A percentile compares a stretch with the other conserved stretches of the same genome.
These are phyloP conservation scores for Lactarius quietus DNA, from an alignment of 768 basidiomycete genomes.

Conservation along the genomic window DNA sequence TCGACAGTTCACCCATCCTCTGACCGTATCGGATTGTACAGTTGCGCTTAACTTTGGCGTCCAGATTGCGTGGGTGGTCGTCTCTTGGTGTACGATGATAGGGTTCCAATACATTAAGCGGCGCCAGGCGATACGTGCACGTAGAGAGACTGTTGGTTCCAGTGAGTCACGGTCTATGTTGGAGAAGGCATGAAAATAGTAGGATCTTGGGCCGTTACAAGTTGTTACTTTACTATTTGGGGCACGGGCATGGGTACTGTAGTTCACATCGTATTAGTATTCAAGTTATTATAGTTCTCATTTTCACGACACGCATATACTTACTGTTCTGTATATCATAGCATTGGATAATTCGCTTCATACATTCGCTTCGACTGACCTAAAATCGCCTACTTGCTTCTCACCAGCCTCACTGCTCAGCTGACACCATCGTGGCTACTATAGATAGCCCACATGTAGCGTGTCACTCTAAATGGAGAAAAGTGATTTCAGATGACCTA, in stretches of 20 bases:
- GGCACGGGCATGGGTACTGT: background rate
- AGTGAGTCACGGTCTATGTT: background rate
- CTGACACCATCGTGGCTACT: background rate
- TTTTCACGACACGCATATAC: background rate
- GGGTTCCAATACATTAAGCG: slow-evolving; percentile 46
- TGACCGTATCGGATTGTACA: slow-evolving; percentile 26
- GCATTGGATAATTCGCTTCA: background rate
- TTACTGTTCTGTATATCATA: too few species aligned
- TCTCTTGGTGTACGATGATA: slow-evolving; percentile 53
- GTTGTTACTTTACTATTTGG: background rate
- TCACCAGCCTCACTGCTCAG: too few species aligned
- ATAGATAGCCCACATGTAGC: slow-evolving; percentile 5
- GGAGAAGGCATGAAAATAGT: background rate
- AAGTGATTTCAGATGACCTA: too few species aligned
- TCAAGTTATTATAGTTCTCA: background rate
- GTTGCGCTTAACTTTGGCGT: slow-evolving; percentile 64
- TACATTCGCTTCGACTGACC: background rate
- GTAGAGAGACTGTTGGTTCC: background rate
- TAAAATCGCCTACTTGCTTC: too few species aligned
- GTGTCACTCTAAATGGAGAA: too few species aligned
- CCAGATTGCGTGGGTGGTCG: slow-evolving; percentile 49
- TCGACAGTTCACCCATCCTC: background rate
- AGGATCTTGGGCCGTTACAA: background rate
- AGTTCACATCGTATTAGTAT: background rate
- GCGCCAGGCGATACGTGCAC: slow-evolving; percentile 8